These are phyloP conservation scores for Pleurotus djamor DNA, from an alignment of 768 basidiomycete species.

Conservation along the genomic window DNA sequence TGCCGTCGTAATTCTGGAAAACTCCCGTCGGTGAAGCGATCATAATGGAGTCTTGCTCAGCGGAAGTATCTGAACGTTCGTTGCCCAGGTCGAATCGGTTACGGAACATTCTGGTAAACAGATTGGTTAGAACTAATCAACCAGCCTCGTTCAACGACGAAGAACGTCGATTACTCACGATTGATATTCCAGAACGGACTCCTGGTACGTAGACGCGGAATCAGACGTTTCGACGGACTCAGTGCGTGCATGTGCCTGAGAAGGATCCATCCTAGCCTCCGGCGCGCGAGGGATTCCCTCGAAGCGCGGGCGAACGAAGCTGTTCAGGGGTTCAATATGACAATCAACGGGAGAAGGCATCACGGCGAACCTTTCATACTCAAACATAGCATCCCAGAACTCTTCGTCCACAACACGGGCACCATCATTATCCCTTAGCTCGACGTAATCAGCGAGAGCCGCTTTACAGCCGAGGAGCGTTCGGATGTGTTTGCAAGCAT, in stretches of 20 bases:
- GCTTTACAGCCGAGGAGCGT: slow-evolving; percentile 39
- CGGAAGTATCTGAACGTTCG: slow-evolving; percentile 3
- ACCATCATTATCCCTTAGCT: slow-evolving; percentile 14
- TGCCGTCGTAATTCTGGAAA: slow-evolving; percentile 12
- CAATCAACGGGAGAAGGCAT: neutral
- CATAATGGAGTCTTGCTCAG: slow-evolving; percentile 3
- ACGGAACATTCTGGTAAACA: slow-evolving; percentile 1
- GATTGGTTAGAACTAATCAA: neutral
- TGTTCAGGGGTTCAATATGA: slow-evolving; percentile 4
- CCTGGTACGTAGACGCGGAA: slow-evolving; percentile 10
- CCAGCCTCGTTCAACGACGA: neutral
- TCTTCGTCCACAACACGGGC: slow-evolving; percentile 18
- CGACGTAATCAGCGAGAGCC: slow-evolving; percentile 37
- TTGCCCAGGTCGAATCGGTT: slow-evolving; percentile 4
- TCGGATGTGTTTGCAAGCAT: slow-evolving; percentile 43
- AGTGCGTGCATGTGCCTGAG: slow-evolving; percentile 8
- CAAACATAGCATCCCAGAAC: slow-evolving; percentile 29
- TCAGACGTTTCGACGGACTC: slow-evolving; percentile 5
- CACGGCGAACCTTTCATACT: slow-evolving; percentile 32
- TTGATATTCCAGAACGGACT: slow-evolving; percentile 8
- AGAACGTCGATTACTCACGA: neutral
- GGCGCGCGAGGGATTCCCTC: slow-evolving; percentile 12
- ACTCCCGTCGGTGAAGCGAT: slow-evolving; percentile 6
- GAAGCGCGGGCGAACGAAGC: slow-evolving; percentile 20
- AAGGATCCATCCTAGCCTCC: slow-evolving; percentile 3